Base-by-base conservation (phyloP, 441 rosid genomes). In the Eutrema salsugineum region DNA sequence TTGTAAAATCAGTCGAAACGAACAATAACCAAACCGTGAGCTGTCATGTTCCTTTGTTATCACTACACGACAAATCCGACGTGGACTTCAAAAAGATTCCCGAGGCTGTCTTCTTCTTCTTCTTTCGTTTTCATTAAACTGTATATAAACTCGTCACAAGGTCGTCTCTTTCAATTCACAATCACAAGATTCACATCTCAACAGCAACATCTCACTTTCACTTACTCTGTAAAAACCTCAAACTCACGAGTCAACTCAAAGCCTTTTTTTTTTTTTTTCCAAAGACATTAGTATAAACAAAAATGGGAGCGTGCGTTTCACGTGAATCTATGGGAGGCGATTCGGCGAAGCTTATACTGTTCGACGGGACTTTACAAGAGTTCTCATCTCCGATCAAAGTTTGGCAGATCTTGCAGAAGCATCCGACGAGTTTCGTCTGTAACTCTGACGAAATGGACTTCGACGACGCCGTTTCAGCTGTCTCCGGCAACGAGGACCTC, bases 401-500 rank as follows among this genome's bases (percentile, higher is more conserved):
- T 35, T 90, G 91, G 61, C 78, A 77, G 33, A 87, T 92, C 42
- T 72, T 92, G 16, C 84, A 81, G 20, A 83, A 73, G 73, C 74
- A 87, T 17, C 91, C 90, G 5, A 11, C 81, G 10, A 77, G 77
- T 54, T 90, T 92, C 60, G 83, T 92, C 30, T 92, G 97, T 66
- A 88, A 90, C 80, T 86, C 97, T 5, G 97, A 92, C 55, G 94
- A 90, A 35, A 87, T 92, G 94, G 97, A 90, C 22, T 90, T 90
- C 68, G 96, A 88, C 83, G 88, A 82, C 48, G 83, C 80, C 76
- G 85, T 81, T 53, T 77, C 84, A 5, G 90, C 97, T 16, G 55
- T 92, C 7, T 35, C 70, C 50, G 88, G 65, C 5, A 85, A 87
- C 20, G 96, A 88, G 5, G 87, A 83, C 61, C 88, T 92, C 32